Percentiles rank a stretch among this genome's conserved stretches.
Evolutionary conservation across 192 early-diverging fungal genomes (phyloP).

Genomic region (Chytriomyces hyalinus): DNA sequence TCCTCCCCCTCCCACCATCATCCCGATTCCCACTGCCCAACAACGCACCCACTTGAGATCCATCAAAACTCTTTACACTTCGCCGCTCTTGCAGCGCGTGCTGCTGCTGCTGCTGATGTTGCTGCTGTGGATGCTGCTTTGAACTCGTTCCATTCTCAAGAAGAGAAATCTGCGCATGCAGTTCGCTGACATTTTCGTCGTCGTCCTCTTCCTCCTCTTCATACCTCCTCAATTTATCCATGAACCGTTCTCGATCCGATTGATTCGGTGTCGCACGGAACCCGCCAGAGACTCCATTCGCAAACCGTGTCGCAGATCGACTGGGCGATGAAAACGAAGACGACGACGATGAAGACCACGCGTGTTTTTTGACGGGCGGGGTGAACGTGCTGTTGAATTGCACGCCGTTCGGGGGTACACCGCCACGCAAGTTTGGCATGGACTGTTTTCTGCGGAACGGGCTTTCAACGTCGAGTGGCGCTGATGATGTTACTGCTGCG

Average conservation of each 20-base stretch:
- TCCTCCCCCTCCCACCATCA: background rate
- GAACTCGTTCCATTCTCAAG: background rate
- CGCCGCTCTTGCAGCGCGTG: background rate
- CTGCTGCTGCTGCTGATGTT: background rate
- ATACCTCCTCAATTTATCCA: constrained; percentile 29
- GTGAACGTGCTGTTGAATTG: background rate
- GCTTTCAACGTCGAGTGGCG: too few relatives aligned
- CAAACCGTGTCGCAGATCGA: too few relatives aligned
- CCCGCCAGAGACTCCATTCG: background rate
- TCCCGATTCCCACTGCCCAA: background rate
- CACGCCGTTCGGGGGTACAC: background rate
- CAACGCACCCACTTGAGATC: background rate
- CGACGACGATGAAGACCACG: constrained; percentile 5
- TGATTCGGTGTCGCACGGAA: background rate
- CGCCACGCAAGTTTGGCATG: constrained; percentile 10
- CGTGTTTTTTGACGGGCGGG: background rate
- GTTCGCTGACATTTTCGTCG: background rate
- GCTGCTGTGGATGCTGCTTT: background rate
- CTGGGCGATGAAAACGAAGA: background rate
- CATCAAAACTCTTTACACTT: too few relatives aligned
- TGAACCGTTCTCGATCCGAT: constrained; percentile 13
- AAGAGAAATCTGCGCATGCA: background rate
- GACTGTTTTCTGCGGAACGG: background rate
- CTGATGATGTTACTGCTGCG: too few relatives aligned
- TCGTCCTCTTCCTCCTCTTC: constrained; percentile 26